Base-by-base conservation (phyloP, 441 rosid genomes). In the Euphorbia celastroides region DNA sequence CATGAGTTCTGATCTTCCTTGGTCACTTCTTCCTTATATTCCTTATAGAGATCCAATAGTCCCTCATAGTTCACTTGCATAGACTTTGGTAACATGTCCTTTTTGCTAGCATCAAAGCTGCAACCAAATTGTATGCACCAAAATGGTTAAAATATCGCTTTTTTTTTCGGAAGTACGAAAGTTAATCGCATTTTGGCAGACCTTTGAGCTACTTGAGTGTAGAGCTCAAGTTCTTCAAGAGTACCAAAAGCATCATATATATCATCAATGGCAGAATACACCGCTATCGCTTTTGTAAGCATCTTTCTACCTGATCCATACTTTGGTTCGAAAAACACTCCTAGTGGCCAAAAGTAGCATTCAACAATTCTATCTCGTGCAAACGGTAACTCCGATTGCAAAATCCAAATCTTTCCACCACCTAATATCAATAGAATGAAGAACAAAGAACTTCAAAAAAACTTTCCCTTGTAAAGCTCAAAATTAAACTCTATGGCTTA, bases 311-410 rank as follows among this genome's bases (percentile, higher is more conserved):
- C 73, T 5, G 50, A 5, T 0, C 22, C 10, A 30, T 65, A 75
- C 5, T 73, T 8, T 0, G 81, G 77, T 63, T 80, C 81, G 28
- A 57, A 73, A 26, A 62, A 80, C 5, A 73, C 73, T 64, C 74
- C 75, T 6, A 70, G 3, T 19, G 57, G 67, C 75, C 75, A 74
- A n/a, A 77, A 63, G 50, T 68, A 79, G 23, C 63, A 25, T 51
- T 74, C 79, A 0, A 73, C 67, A 5, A 70, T 9, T 38, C 75
- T 73, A 28, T 79, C 78, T 20, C 78, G 60, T 8, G 46, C 38
- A 42, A 66, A 76, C 2, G 74, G 72, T 6, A 75, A 60, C 34
- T 71, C 65, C 3, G 5, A n/a, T 67, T 3, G 63, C 23, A 30
- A 70, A 9, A 5, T 73, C 62, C 20, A 71, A 58, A 7, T 42